These are phyloP conservation scores for Neckera pumila DNA, from an alignment of 225 moss, liverwort and hornwort genomes.

Conservation along the genomic window DNA sequence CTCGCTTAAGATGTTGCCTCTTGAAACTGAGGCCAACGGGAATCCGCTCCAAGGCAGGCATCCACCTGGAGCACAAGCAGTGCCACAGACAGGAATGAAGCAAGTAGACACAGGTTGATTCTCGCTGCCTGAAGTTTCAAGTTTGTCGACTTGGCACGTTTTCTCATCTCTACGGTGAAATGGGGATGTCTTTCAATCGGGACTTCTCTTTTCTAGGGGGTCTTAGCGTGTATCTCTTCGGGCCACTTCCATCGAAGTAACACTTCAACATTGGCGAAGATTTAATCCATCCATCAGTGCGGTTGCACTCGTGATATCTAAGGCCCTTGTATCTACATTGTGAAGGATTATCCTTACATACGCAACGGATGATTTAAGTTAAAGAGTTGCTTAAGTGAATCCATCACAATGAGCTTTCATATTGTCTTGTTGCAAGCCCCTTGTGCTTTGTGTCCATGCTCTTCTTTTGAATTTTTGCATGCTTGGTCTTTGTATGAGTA, in stretches of 20 bases:
- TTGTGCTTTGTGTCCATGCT: too few relatives aligned
- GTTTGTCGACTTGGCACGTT: background rate
- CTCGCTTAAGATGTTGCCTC: constrained; percentile 87
- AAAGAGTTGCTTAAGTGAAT: background rate
- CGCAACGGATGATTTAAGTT: background rate
- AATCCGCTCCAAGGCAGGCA: constrained; percentile 43
- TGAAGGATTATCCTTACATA: background rate
- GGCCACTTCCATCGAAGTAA: background rate
- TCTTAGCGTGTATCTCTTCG: background rate
- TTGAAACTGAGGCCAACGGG: constrained; percentile 78
- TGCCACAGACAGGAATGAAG: constrained; percentile 28
- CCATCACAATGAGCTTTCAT: too few relatives aligned
- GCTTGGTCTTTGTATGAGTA: too few relatives aligned
- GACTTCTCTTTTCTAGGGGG: background rate
- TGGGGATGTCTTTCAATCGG: background rate
- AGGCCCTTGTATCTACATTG: background rate
- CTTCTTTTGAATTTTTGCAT: too few relatives aligned
- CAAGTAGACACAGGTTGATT: constrained; percentile 33
- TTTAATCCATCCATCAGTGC: background rate
- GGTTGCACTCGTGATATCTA: background rate
- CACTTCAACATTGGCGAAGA: background rate
- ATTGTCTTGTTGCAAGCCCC: too few relatives aligned
- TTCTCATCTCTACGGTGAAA: background rate
- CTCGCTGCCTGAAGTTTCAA: background rate
- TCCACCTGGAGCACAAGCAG: constrained; percentile 21